A percentile compares a stretch with the other conserved stretches of the same genome.
Conservation (phyloP, 306 rosid species). For the Fagus sylvatica region DNA sequence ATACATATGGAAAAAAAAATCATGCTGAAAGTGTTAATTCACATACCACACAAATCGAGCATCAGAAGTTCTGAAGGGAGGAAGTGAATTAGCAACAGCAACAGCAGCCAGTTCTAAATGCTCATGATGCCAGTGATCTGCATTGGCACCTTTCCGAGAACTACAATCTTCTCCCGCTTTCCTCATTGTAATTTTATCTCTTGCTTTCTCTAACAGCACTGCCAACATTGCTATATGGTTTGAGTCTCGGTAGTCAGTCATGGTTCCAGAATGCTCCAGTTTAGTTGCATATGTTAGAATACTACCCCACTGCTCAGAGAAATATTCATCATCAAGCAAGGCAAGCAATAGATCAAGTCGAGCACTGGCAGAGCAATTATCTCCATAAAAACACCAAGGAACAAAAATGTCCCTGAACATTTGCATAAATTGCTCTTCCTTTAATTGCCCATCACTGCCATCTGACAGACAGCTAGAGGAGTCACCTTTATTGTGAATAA, state of each 20-base stretch:
- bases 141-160: conserved; percentile 37
- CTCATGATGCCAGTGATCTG: conserved; percentile 68
- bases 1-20: conserved; percentile 1
- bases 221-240: conserved; percentile 62
- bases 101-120: conserved; percentile 71
- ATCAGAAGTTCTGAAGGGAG: conserved; percentile 49
- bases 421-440: conserved; percentile 56
- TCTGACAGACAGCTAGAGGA: conserved; percentile 30
- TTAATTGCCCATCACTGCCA: conserved; percentile 37
- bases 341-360: conserved; percentile 76
- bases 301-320: conserved; percentile 80
- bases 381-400: conserved; percentile 80
- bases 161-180: conserved; percentile 39
- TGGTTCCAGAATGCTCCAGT: conserved; percentile 44
- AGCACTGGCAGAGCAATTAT: conserved; percentile 53
- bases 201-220: conserved; percentile 69
- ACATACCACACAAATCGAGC: conserved; percentile 75
- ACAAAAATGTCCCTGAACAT: conserved; percentile 72
- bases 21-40: conserved; percentile 25
- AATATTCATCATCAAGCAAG: conserved; percentile 74
- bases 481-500: conserved; percentile 39
- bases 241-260: conserved; percentile 42
- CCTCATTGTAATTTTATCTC: conserved; percentile 47
- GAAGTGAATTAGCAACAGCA: conserved; percentile 54
- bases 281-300: conserved; percentile 56